Conservation (phyloP, 352 stramenopile species). For the Globisporangium middletonii region DNA sequence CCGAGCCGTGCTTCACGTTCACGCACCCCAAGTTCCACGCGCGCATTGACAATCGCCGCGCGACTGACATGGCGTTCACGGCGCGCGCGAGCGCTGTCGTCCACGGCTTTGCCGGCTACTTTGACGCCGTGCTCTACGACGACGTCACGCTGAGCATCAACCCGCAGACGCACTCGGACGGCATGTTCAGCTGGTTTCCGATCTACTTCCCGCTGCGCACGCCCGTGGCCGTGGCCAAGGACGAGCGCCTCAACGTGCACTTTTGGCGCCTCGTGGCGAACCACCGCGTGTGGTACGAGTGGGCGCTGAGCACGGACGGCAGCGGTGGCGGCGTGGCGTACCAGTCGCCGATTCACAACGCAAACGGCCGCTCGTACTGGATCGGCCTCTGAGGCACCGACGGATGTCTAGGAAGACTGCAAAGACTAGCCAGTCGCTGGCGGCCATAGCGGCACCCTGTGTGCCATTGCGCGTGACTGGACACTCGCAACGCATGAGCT, state of each 20-base stretch:
- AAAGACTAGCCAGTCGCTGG: too few relatives aligned
- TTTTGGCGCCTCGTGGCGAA: constrained; percentile 91
- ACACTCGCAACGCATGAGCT: too few relatives aligned
- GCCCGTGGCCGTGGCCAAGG: constrained; percentile 80
- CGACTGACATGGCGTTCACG: constrained; percentile 44
- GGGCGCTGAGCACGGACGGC: constrained; percentile 70
- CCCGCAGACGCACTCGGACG: constrained; percentile 91
- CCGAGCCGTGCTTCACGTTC: constrained; percentile 93
- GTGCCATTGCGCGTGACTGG: too few relatives aligned
- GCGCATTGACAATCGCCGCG: constrained; percentile 85
- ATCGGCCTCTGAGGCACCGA: constrained; percentile 85
- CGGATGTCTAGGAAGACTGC: background rate
- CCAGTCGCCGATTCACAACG: constrained; percentile 93
- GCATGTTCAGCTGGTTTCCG: constrained; percentile 99
- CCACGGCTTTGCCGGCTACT: constrained; percentile 96
- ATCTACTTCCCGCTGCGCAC: constrained; percentile 96
- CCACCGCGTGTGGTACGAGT: constrained; percentile 98
- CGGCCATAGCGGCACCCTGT: too few relatives aligned
- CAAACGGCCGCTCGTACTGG: constrained; percentile 93
- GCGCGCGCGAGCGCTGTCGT: constrained; percentile 61
- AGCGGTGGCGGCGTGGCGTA: constrained; percentile 11
- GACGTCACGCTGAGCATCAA: constrained; percentile 94
- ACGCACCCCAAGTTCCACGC: constrained; percentile 81
- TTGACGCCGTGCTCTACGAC: constrained; percentile 93
- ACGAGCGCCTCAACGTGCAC: constrained; percentile 77